Base-by-base conservation (phyloP, 805 yeast genomes). In the Candida corydali region DNA sequence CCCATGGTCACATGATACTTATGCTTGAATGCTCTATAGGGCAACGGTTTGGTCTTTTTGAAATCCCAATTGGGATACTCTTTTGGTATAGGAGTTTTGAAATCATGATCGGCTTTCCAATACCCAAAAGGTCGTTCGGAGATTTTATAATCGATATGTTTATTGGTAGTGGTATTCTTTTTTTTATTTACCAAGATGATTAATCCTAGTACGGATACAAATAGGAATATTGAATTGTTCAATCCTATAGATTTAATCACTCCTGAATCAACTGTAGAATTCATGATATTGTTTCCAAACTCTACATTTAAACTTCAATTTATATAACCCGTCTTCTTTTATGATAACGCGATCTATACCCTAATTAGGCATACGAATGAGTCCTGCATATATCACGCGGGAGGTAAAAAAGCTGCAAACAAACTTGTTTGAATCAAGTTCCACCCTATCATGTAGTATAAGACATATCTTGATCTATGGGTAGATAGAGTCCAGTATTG, bases 371-470 rank as follows among this genome's bases (percentile, higher is more conserved):
- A 20, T 12, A 18, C 11, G 10, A 11, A 30, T n/a, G 34, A 20
- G 18, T 8, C 10, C 29, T 26, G 17, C 29, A 26, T 12, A n/a
- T n/a, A 26, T 16, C 43, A 87, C n/a, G 98, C 98, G 4, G 98
- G 98, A 2, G 97, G 98, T 29, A 89, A 65, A 52, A 86, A 89
- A n/a, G 80, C 80, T 6, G 82, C 86, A 61, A 77, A 89, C 34
- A 89, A 61, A 1, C 76, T 73, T 0, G 89, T 73, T 57, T 89
- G 96, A 3, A 79, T 48, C 5, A 80, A 54, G 16, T 63, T 66
- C 95, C 95, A 89, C 0, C 72, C 46, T 5, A 78, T 45, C 47
- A 77, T 61, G 64, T 76, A 83, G 6, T 59, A 47, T 1, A 75
- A 52, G 12, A 51, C 46, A 42, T 41, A 32, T 41, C 49, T 41